Conservation (phyloP, 108 stramenopile species). For the Cyclotella baltica region DNA sequence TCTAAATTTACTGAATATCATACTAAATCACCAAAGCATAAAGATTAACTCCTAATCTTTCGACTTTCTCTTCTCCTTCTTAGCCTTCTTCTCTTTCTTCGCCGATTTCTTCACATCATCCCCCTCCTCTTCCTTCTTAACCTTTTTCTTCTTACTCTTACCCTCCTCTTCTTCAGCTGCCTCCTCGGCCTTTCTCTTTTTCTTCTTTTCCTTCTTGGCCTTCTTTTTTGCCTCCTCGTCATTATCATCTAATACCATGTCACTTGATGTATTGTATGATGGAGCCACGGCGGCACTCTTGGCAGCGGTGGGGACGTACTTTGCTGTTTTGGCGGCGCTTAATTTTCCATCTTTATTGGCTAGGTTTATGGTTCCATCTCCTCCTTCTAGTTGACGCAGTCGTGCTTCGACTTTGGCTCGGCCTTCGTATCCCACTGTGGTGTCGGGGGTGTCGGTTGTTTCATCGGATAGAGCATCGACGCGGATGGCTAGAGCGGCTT, state of each 20-base stretch:
- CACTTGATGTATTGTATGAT: slow-evolving; percentile 88
- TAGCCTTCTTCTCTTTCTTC: slow-evolving; percentile 48
- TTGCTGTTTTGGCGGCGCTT: slow-evolving; percentile 79
- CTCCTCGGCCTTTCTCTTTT: slow-evolving; percentile 81
- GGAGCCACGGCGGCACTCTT: slow-evolving; percentile 76
- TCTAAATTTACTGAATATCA: neutral
- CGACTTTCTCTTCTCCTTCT: slow-evolving; percentile 57
- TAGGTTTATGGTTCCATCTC: slow-evolving; percentile 68
- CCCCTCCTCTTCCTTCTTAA: slow-evolving; percentile 67
- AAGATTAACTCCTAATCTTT: slow-evolving; percentile 15
- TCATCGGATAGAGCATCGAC: slow-evolving; percentile 99
- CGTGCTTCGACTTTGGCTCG: slow-evolving; percentile 98
- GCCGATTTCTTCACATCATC: slow-evolving; percentile 60
- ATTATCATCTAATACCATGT: slow-evolving; percentile 77
- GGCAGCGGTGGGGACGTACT: slow-evolving; percentile 79
- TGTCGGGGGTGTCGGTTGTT: slow-evolving; percentile 85
- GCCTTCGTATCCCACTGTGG: slow-evolving; percentile 95
- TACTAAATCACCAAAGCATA: too few species aligned
- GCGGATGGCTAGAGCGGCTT: slow-evolving; percentile 96
- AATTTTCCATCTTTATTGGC: slow-evolving; percentile 77
- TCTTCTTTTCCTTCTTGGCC: slow-evolving; percentile 74
- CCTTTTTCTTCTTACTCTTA: slow-evolving; percentile 63
- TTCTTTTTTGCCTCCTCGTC: slow-evolving; percentile 58
- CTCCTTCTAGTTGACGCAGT: slow-evolving; percentile 96
- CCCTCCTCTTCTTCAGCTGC: slow-evolving; percentile 53